Evolutionary conservation across 345 rosid species (phyloP).

Genomic region (Melastoma malabathricum): DNA sequence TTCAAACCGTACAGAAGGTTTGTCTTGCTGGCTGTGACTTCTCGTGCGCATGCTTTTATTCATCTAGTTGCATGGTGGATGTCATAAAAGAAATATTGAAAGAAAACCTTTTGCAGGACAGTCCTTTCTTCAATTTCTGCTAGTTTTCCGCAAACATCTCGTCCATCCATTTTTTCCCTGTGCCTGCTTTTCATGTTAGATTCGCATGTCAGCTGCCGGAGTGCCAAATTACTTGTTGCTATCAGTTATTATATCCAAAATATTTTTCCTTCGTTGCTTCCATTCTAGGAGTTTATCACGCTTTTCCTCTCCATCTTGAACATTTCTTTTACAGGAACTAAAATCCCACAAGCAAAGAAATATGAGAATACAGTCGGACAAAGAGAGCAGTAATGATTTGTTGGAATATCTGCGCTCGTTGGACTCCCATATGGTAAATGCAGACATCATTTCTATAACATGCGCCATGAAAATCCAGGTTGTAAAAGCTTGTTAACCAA

Average conservation of each 20-base stretch:
- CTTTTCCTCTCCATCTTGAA: neutral
- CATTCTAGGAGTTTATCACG: too few relatives aligned
- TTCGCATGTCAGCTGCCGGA: too few relatives aligned
- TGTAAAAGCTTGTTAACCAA: neutral
- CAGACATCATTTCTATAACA: neutral
- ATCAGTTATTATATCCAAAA: too few relatives aligned
- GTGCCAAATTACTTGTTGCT: too few relatives aligned
- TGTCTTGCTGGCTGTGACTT: neutral
- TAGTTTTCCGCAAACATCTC: too few relatives aligned
- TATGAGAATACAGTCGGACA: slow-evolving; percentile 31
- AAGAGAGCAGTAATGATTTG: slow-evolving; percentile 50
- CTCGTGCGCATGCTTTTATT: neutral
- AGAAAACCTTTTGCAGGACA: too few relatives aligned
- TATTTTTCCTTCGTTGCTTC: neutral
- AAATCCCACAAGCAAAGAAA: slow-evolving; percentile 43
- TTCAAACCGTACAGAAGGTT: slow-evolving; percentile 47
- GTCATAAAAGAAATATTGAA: too few relatives aligned
- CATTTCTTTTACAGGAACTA: slow-evolving; percentile 46
- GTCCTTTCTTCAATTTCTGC: too few relatives aligned
- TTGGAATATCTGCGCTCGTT: slow-evolving; percentile 79
- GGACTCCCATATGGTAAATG: slow-evolving; percentile 55
- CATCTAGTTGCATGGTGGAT: too few relatives aligned
- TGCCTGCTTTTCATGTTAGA: too few relatives aligned
- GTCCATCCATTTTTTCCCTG: too few relatives aligned
- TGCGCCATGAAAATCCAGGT: neutral